These are phyloP conservation scores for Isatis lusitanica DNA, from an alignment of 441 rosid species.

Conservation along the genomic window DNA sequence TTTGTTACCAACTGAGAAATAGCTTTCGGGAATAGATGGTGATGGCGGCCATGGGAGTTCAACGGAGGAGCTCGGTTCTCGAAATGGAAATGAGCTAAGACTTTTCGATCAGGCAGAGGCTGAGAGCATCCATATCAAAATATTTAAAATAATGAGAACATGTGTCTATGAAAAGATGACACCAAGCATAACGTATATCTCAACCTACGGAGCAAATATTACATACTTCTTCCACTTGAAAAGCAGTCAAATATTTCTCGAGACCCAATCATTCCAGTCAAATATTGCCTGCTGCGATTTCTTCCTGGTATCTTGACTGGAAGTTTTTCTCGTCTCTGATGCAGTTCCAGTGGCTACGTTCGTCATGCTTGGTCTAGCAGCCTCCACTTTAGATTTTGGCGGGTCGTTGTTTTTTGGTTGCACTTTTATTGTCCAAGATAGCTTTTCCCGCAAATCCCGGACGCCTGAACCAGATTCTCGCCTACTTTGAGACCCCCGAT, in stretches of 20 bases:
- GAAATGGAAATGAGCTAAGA: slow-evolving; percentile 84
- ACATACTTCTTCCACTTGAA: slow-evolving; percentile 95
- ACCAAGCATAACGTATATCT: slow-evolving; percentile 12
- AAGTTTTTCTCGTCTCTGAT: slow-evolving; percentile 53
- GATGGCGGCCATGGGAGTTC: slow-evolving; percentile 78
- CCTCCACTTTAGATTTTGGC: slow-evolving; percentile 54
- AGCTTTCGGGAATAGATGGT: slow-evolving; percentile 93
- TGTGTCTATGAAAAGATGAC: slow-evolving; percentile 1
- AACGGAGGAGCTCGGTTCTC: slow-evolving; percentile 62
- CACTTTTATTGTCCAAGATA: slow-evolving; percentile 69
- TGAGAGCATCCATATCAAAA: slow-evolving; percentile 92
- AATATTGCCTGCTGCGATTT: slow-evolving; percentile 71
- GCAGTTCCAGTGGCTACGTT: slow-evolving; percentile 60
- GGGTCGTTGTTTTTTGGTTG: slow-evolving; percentile 61
- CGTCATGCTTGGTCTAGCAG: slow-evolving; percentile 60
- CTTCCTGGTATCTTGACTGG: slow-evolving; percentile 50
- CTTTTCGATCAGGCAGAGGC: slow-evolving; percentile 89
- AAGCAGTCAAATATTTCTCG: slow-evolving; percentile 80
- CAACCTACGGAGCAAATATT: slow-evolving; percentile 2
- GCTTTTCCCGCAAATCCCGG: slow-evolving; percentile 85
- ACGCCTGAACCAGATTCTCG: slow-evolving; percentile 56
- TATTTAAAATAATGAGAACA: neutral
- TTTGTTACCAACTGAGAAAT: slow-evolving; percentile 81
- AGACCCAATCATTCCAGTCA: slow-evolving; percentile 84
- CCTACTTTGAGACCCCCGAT: slow-evolving; percentile 51